A percentile compares a stretch with the other conserved stretches of the same genome.
Evolutionary conservation across 2,329 filamentous ascomycete genomes (phyloP).

Genomic region (Ceratocystis huliohia): DNA sequence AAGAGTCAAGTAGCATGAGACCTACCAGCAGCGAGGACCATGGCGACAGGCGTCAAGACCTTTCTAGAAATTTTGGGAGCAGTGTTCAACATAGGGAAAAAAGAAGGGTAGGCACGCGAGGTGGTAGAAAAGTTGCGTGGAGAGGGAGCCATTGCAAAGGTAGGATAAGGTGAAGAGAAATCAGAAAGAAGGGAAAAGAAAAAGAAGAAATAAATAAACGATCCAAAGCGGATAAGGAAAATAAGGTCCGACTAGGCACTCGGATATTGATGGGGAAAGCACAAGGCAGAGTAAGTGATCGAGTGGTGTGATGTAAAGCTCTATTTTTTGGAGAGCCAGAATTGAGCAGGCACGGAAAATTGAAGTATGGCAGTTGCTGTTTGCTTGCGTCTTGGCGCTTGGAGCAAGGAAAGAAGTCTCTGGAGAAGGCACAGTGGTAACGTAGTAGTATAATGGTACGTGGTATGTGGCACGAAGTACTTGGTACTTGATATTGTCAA

Average conservation of each 20-base stretch:
- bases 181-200: not conserved
- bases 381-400: not conserved
- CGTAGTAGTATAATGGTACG: too few relatives aligned
- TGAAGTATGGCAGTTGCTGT: not conserved
- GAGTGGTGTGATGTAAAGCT: slow-evolving; percentile 4
- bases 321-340: slow-evolving; percentile 7
- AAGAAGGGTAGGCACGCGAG: slow-evolving; percentile 26
- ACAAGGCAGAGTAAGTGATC: not conserved
- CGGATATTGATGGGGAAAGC: not conserved
- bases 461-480: not conserved
- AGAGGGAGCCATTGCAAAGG: slow-evolving; percentile 19
- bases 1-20: not conserved
- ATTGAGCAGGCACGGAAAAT: not conserved
- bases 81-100: slow-evolving; percentile 26
- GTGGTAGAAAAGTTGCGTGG: slow-evolving; percentile 25
- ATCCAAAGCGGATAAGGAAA: not conserved
- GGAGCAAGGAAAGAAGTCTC: not conserved
- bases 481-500: not conserved
- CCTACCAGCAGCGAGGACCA: slow-evolving; percentile 27
- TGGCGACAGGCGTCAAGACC: slow-evolving; percentile 26
- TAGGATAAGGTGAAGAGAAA: not conserved
- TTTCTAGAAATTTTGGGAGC: slow-evolving; percentile 15
- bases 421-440: not conserved
- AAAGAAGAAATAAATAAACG: not conserved
- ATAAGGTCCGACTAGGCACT: slow-evolving; percentile 1